Evolutionary conservation across 2,329 filamentous ascomycete species (phyloP).

Genomic region (Bipolaris bicolor): DNA sequence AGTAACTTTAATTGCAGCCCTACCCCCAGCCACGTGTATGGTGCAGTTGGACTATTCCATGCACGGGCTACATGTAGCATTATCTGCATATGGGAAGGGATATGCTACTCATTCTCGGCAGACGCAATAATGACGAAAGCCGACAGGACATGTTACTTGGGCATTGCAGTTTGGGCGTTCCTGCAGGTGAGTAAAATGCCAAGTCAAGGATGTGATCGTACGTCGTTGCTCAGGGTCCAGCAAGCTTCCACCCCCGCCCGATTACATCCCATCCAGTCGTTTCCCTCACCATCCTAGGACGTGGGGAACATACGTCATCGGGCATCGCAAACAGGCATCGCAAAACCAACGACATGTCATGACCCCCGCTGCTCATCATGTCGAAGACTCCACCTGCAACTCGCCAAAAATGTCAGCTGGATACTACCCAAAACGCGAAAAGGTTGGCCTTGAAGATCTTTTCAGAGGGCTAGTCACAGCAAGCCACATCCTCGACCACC

Average conservation of each 20-base stretch:
- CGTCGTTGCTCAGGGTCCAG: too few species aligned
- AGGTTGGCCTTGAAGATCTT: constrained; percentile 46
- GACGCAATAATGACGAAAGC: not conserved
- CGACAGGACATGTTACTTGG: not conserved
- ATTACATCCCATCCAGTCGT: too few species aligned
- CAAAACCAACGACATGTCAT: too few species aligned
- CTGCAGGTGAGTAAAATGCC: too few species aligned
- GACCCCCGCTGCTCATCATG: too few species aligned
- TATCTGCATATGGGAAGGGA: not conserved
- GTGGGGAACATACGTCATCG: too few species aligned
- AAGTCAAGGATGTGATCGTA: too few species aligned
- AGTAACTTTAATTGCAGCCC: not conserved
- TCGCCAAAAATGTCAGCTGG: constrained; percentile 38
- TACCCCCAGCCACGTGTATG: not conserved
- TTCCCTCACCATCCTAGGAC: too few species aligned
- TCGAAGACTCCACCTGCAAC: not conserved
- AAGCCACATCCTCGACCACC: constrained; percentile 60
- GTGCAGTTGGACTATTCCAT: not conserved
- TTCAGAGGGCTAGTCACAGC: constrained; percentile 53
- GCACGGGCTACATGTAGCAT: not conserved
- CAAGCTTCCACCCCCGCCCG: too few species aligned
- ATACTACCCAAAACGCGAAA: constrained; percentile 49
- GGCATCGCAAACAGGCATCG: too few species aligned
- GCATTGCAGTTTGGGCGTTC: too few species aligned
- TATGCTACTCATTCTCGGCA: not conserved